Evolutionary conservation across 176 grass and related monocot species (phyloP), one percentile per base, ranked within the genome.

Genomic region (Poa annua): DNA sequence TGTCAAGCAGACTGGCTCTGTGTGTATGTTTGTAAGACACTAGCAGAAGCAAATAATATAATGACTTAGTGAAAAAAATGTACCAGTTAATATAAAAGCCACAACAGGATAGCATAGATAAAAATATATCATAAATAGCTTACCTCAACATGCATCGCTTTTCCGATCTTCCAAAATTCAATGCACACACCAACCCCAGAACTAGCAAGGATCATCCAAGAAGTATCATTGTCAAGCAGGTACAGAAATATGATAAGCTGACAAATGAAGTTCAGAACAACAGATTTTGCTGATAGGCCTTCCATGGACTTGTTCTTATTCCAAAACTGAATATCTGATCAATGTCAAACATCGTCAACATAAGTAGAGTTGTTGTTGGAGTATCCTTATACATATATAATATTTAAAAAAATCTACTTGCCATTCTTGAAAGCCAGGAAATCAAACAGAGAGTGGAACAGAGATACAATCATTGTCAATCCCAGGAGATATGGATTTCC

Each of bases 251-350:
- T 66, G 78, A 99, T 81, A 47, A 99, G 87, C 55, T 99, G 97
- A 38, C 97, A 99, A 36, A 91, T 81, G 49, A 99, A 99, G 78
- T 91, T 99, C 75, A 99, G 84, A 85, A 99, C 75, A 62, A 99
- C 97, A 24, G 97, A 99, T 99, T 99, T 99, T 67, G 97, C 97
- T 15, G 97, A 99, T 33, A 99, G 74, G 36, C 97, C 97, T 85
- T 96, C 97, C 97, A 99, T 99, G 38, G 97, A 99, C 69, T 96
- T 99, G 84, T 99, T 99, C 84, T 99, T 99, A 69, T 99, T 99
- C 97, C 97, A 99, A 77, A 99, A 99, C 70, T 99, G 97, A 83
- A 99, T 99, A 92, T 99, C 97, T 99, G 78, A 19, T 87, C 70
- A 76, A 77, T 75, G 80, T 62, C 11, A 41, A 32, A 80, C 6